phyloP scores from a whole-genome alignment of 2,329 filamentous ascomycete genomes.

The Aspergillus melleus region DNA sequence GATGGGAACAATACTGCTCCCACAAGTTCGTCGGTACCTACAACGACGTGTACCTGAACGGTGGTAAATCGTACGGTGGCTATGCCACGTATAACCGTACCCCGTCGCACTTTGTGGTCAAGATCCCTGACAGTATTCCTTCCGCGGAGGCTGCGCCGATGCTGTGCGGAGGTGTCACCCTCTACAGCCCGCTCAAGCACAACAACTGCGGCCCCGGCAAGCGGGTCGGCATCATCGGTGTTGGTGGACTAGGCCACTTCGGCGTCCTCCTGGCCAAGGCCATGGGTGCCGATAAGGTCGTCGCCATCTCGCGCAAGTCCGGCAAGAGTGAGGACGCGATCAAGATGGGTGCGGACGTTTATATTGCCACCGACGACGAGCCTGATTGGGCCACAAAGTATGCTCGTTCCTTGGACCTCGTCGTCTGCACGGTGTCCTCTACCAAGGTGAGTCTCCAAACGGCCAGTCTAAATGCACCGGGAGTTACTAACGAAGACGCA shows the following conservation, averaged over 20 bases:
- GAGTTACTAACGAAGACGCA: slow-evolving; percentile 11
- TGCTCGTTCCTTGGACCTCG: slow-evolving; percentile 53
- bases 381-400: slow-evolving; percentile 54
- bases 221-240: slow-evolving; percentile 68
- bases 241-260: slow-evolving; percentile 75
- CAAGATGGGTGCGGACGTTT: slow-evolving; percentile 57
- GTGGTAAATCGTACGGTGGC: slow-evolving; percentile 66
- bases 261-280: slow-evolving; percentile 70
- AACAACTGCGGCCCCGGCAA: slow-evolving; percentile 71
- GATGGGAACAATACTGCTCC: slow-evolving; percentile 39
- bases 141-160: slow-evolving; percentile 64
- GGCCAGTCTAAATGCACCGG: background rate
- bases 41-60: slow-evolving; percentile 44
- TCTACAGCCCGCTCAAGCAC: slow-evolving; percentile 68
- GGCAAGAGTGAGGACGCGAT: slow-evolving; percentile 55
- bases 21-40: slow-evolving; percentile 34
- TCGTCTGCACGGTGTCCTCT: slow-evolving; percentile 58
- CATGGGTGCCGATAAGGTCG: slow-evolving; percentile 65
- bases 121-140: slow-evolving; percentile 54
- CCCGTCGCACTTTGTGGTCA: slow-evolving; percentile 59
- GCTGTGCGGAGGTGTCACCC: slow-evolving; percentile 76
- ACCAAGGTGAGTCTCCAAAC: slow-evolving; percentile 41
- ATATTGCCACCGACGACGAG: slow-evolving; percentile 59
- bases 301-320: slow-evolving; percentile 55
- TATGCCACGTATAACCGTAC: slow-evolving; percentile 59